phyloP scores from a whole-genome alignment of 1,284 basidiomycete genomes.

The Sphaerobolus stellatus region DNA sequence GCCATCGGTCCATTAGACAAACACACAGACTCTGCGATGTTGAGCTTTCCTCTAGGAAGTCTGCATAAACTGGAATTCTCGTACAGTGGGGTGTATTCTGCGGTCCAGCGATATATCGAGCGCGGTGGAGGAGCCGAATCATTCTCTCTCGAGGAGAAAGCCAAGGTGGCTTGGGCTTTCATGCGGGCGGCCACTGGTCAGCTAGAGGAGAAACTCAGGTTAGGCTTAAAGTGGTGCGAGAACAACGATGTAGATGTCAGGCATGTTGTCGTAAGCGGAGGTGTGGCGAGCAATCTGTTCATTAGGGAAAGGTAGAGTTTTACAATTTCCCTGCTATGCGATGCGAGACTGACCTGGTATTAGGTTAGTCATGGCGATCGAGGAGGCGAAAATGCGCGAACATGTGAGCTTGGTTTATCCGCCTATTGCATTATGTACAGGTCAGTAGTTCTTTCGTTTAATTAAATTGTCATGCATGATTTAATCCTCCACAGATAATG shows the following conservation, averaged over 20 bases:
- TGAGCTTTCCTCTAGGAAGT: neutral
- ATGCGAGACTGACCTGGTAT: neutral
- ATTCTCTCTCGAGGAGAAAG: conserved; percentile 33
- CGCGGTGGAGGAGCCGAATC: conserved; percentile 37
- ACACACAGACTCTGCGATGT: neutral
- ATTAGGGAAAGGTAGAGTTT: conserved; percentile 59
- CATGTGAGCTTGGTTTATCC: conserved; percentile 57
- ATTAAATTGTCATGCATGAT: neutral
- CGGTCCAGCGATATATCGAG: conserved; percentile 36
- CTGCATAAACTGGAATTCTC: conserved; percentile 68
- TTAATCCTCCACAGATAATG: conserved; percentile 72
- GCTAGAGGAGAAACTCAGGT: conserved; percentile 68
- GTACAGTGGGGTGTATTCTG: conserved; percentile 70
- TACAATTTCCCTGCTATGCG: neutral
- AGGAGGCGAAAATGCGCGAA: conserved; percentile 27
- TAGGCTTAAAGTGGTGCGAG: conserved; percentile 55
- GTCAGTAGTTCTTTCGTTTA: conserved; percentile 36
- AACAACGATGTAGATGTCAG: conserved; percentile 41
- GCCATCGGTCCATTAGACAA: too few relatives aligned
- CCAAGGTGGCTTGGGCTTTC: conserved; percentile 64
- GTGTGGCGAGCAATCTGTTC: conserved; percentile 83
- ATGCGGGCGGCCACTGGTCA: conserved; percentile 72
- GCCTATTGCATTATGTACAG: conserved; percentile 78
- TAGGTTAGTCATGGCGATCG: conserved; percentile 48
- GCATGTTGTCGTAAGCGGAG: conserved; percentile 81